phyloP scores from a whole-genome alignment of 2,329 filamentous ascomycete species.

The Hortaea sp. region DNA sequence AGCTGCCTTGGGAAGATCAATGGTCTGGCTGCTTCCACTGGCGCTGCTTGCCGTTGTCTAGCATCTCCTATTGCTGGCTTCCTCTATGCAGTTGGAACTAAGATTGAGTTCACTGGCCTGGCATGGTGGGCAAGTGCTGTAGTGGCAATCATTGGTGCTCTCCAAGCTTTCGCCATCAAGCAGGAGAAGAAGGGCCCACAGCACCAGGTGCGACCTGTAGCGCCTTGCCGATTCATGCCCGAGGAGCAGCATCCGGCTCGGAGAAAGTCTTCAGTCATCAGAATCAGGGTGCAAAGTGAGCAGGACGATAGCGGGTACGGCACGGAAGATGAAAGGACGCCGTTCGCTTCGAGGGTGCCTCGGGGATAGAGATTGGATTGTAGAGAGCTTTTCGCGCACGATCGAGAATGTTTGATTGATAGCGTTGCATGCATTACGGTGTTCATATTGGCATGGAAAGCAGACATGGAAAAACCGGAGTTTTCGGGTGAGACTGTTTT shows the following conservation, averaged over 20 bases:
- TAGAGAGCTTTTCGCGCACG: neutral
- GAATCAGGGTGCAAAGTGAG: constrained; percentile 13
- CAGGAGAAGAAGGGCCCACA: constrained; percentile 35
- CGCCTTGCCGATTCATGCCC: constrained; percentile 19
- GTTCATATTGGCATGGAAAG: neutral
- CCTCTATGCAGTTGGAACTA: constrained; percentile 53
- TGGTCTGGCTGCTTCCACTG: constrained; percentile 59
- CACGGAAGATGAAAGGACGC: constrained; percentile 13
- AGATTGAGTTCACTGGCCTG: constrained; percentile 48
- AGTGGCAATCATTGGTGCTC: constrained; percentile 45
- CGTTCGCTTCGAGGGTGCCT: constrained; percentile 8
- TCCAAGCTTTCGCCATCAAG: constrained; percentile 48
- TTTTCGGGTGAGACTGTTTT: neutral
- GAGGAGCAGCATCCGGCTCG: constrained; percentile 10
- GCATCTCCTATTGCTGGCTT: constrained; percentile 59
- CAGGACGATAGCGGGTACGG: constrained; percentile 14
- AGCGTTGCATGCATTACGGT: neutral
- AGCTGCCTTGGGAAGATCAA: constrained; percentile 60
- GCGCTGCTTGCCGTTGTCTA: constrained; percentile 60
- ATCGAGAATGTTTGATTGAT: neutral
- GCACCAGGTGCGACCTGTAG: constrained; percentile 16
- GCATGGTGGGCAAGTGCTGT: constrained; percentile 52
- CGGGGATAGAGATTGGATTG: neutral
- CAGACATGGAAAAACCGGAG: neutral
- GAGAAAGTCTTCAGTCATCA: constrained; percentile 14